Base-by-base conservation (phyloP, 805 yeast genomes). In the Kockiozyma suomiensis region DNA sequence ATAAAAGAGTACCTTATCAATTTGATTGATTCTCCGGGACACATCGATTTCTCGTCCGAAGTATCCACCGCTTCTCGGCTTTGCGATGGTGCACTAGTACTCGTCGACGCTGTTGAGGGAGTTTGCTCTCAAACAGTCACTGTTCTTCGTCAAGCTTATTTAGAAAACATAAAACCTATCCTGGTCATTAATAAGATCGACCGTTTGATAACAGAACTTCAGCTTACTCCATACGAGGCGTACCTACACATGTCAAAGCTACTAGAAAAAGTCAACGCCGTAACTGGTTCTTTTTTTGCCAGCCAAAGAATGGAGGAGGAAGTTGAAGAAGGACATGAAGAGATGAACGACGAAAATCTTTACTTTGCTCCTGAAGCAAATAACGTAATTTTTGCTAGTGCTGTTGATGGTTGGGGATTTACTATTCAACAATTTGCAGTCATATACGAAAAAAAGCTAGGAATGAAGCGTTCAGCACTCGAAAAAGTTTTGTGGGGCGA, bases 11-110 rank as follows among this genome's bases (percentile, higher is more conserved):
- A 89, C 74, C 76, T 94, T 56, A 87, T 94, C 70, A 94, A 94
- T 71, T 80, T 94, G 68, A 93, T 94, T 59, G 99, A 94, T 74
- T 93, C 98, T 0, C 99, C 99, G 0, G 99, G 99, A n/a, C 99
- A 94, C 70, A 90, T 94, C 61, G 99, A 94, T 75, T 94, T 94
- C 73, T 87, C 96, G 0, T 87, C 96, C 12, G 99, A 94, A 71
- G 99, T 94, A 0, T 89, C 97, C 28, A 89, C 97, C 0, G 96
- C 98, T 0, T 91, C 98, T 1, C 80, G 99, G 69, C 78, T 94
- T 46, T 94, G 98, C 76, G 99, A 94, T 72, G 98, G 98, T 47
- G 97, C 98, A 0, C 87, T 94, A 2, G 96, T 94, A 0, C 77
- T 94, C 15, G 97, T 94, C 1, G 99, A 94, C 73, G 97, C 90